Evolutionary conservation across 1,284 basidiomycete genomes (phyloP), one percentile per base, ranked within the genome.

Genomic region (Rhodotorula sp.): DNA sequence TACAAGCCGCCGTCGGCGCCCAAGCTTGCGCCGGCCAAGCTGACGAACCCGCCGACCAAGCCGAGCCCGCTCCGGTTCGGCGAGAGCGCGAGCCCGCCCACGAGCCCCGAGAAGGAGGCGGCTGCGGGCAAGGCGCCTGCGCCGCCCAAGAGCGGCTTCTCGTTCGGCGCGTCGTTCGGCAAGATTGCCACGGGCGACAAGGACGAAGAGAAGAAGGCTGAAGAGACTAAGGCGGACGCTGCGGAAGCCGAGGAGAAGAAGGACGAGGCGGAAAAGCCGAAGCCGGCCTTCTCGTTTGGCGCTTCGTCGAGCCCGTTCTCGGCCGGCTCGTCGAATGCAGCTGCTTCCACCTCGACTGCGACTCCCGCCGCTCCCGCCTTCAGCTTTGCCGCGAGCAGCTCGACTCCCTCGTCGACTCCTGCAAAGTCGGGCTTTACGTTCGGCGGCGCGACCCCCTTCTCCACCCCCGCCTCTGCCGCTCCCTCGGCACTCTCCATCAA

Each of bases 91-190:
- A 71, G 69, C 16, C 71, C 74, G 57, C 73, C 73, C 5, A 23
- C 70, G 49, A 66, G 62, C 16, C 67, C 65, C 5, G 53, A 56
- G 4, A 64, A 66, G 41, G 46, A 46, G 4, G 34, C 53, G 4
- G 34, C 34, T 41, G 55, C 44, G 4, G 64, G 16, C 1, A 19
- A 58, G n/a, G 21, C 25, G 27, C 48, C 52, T 25, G 19, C 42
- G 27, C 67, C 69, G 64, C 53, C 64, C 10, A 59, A 60, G 58
- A 34, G 48, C 10, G 64, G 65, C 25, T 76, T 76, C 55, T 68
- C 61, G 27, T 76, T 76, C 16, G 74, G 72, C 3, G 72, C 61
- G 23, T 41, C 60, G n/a, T 76, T 76, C n/a, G 74, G 74, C 8
- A 52, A 64, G 44, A 64, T 76, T 42, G 74, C 74, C 19, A 72